These are phyloP conservation scores for Selenicereus undatus DNA, from an alignment of 148 eudicot species.

Conservation along the genomic window DNA sequence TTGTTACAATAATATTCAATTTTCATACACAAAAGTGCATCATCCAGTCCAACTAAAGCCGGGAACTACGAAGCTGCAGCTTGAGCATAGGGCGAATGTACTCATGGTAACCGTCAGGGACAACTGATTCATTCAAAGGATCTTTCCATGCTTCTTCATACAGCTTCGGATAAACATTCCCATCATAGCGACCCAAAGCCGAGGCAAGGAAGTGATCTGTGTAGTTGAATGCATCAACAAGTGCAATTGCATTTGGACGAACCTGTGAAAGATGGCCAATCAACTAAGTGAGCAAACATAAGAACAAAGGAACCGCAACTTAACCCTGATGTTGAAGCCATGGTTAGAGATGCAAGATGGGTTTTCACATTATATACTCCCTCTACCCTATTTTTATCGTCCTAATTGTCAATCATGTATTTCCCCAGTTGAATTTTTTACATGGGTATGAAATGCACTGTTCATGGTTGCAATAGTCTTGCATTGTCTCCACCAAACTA, in stretches of 20 bases:
- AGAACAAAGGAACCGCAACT: too few species aligned
- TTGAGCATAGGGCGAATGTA: conserved; percentile 72
- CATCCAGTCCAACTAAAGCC: conserved; percentile 28
- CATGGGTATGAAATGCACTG: too few species aligned
- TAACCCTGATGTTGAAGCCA: too few species aligned
- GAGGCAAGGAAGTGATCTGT: conserved; percentile 91
- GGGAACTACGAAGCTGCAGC: conserved; percentile 60
- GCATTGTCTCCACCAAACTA: too few species aligned
- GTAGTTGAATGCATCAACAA: conserved; percentile 94
- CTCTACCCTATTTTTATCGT: too few species aligned
- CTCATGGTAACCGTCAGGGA: conserved; percentile 78
- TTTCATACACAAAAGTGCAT: conserved; percentile 5
- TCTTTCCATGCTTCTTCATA: conserved; percentile 92
- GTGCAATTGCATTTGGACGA: conserved; percentile 84
- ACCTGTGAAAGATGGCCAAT: conserved; percentile 35
- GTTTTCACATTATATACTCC: too few species aligned
- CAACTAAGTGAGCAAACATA: neutral
- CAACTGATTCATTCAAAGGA: conserved; percentile 67
- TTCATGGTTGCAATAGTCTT: too few species aligned
- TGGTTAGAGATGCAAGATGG: too few species aligned
- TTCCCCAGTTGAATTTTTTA: too few species aligned
- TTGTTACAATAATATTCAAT: neutral
- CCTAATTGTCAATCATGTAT: too few species aligned
- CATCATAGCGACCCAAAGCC: conserved; percentile 84
- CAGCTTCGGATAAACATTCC: conserved; percentile 88